Evolutionary conservation across 345 rosid species (phyloP), one percentile per base, ranked within the genome.

Genomic region (Brassica carinata): DNA sequence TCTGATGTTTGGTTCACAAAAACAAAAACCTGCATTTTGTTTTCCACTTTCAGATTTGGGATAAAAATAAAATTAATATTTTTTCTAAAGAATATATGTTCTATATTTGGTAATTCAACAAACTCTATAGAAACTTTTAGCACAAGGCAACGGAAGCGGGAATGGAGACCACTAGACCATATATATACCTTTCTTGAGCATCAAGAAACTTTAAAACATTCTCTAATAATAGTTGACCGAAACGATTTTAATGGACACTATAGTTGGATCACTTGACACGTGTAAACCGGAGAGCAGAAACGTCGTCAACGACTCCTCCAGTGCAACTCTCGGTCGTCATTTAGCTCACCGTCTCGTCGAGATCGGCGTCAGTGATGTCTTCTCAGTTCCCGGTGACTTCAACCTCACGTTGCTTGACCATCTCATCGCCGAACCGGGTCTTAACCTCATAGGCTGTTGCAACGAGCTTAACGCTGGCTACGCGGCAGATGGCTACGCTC

Each of bases 391-490:
- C 1, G 69, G 69, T 10, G 67, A 40, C 53, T 40, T 67, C 30
- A 67, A 67, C 5, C 70, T 67, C 70, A 67, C 70, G 14, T 9
- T 36, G 11, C 70, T 67, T 36, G 70, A 67, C 15, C 53, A 66
- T 9, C 70, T 66, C 29, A 66, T 66, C 1, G 70, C 70, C 4
- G 70, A 36, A 30, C 53, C 53, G 15, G 53, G 27, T 18, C 70
- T 67, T n/a, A 38, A 36, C 4, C 48, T 34, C 51, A 66, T 67
- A 5, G 70, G 70, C 5, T 67, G 70, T 48, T 67, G 70, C 29
- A 66, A 66, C n/a, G 70, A 66, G 70, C 70, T 66, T 8, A 66
- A 66, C 53, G 70, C 70, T 15, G 70, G 70, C 26, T 67, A 67
- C 45, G 69, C 69, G 6, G 69, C 69, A 1, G 69, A 65, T 65